Conservation (phyloP, 2,329 filamentous ascomycete genomes). For the Trichoderma hamatum region DNA sequence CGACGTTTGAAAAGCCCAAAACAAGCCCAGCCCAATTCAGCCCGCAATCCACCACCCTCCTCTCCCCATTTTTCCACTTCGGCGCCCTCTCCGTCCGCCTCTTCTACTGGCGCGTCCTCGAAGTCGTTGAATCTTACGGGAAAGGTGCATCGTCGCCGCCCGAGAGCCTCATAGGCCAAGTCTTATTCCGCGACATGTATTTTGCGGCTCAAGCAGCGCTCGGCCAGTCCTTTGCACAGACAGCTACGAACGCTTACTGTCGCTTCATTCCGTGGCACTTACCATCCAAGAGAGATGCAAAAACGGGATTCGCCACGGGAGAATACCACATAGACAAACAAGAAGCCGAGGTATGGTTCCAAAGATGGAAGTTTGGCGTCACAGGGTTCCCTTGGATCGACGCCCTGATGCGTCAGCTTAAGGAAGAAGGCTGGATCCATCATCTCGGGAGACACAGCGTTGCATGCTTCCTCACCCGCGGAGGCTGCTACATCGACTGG, state of each 20-base stretch:
- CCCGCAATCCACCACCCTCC: constrained; percentile 71
- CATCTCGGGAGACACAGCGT: constrained; percentile 78
- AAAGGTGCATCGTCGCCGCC: constrained; percentile 63
- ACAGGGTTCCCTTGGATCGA: constrained; percentile 84
- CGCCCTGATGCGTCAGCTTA: constrained; percentile 75
- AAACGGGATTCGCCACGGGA: constrained; percentile 55
- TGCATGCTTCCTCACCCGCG: constrained; percentile 78
- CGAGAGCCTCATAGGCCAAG: constrained; percentile 70
- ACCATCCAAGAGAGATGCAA: constrained; percentile 58
- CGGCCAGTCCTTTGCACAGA: constrained; percentile 66
- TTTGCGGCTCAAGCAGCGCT: constrained; percentile 74
- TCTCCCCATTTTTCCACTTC: constrained; percentile 76
- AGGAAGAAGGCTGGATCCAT: constrained; percentile 76
- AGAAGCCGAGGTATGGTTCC: constrained; percentile 66
- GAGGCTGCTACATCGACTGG: constrained; percentile 79
- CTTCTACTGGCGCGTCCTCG: constrained; percentile 73
- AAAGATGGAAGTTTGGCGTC: constrained; percentile 67
- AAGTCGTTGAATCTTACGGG: constrained; percentile 60
- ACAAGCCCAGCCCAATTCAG: constrained; percentile 74
- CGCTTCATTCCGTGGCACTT: constrained; percentile 82
- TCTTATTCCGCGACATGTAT: constrained; percentile 83
- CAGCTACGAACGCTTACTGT: constrained; percentile 65
- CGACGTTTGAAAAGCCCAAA: constrained; percentile 75
- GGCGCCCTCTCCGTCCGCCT: constrained; percentile 70
- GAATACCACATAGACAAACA: constrained; percentile 65